Conservation (phyloP, 768 basidiomycete genomes). For the Trametes villosa region DNA sequence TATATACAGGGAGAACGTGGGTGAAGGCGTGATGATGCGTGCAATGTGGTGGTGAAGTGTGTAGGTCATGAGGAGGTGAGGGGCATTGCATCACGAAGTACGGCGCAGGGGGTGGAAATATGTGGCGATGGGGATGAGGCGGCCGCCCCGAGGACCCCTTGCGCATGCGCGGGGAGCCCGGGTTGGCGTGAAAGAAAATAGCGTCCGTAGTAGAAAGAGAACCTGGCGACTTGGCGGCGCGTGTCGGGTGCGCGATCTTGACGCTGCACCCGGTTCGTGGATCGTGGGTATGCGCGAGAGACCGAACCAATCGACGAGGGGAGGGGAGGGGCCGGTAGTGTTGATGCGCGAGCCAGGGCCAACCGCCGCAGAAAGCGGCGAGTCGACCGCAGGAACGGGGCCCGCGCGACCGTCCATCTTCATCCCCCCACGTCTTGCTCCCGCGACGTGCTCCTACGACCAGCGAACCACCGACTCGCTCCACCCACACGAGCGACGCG, state of each 20-base stretch:
- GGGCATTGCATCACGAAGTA: conserved; percentile 29
- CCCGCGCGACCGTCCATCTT: conserved; percentile 14
- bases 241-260: conserved; percentile 27
- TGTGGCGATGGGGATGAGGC: conserved; percentile 32
- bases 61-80: conserved; percentile 16
- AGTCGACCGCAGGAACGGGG: conserved; percentile 2
- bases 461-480: conserved; percentile 15
- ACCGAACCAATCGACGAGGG: conserved; percentile 16
- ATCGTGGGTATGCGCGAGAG: conserved; percentile 14
- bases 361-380: background rate
- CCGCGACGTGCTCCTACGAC: conserved; percentile 20
- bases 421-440: conserved; percentile 24
- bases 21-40: conserved; percentile 27
- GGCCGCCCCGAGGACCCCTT: conserved; percentile 7
- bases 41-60: conserved; percentile 18
- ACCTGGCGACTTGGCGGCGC: conserved; percentile 42
- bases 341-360: conserved; percentile 3
- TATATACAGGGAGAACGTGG: conserved; percentile 27
- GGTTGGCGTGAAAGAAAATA: conserved; percentile 61
- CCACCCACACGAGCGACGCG: conserved; percentile 29
- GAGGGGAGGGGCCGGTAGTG: background rate
- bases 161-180: conserved; percentile 11
- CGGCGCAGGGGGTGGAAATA: conserved; percentile 33
- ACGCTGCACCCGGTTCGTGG: conserved; percentile 15
- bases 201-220: conserved; percentile 70